These are phyloP conservation scores for Camelina hispida DNA, from an alignment of 345 rosid species.

Conservation along the genomic window DNA sequence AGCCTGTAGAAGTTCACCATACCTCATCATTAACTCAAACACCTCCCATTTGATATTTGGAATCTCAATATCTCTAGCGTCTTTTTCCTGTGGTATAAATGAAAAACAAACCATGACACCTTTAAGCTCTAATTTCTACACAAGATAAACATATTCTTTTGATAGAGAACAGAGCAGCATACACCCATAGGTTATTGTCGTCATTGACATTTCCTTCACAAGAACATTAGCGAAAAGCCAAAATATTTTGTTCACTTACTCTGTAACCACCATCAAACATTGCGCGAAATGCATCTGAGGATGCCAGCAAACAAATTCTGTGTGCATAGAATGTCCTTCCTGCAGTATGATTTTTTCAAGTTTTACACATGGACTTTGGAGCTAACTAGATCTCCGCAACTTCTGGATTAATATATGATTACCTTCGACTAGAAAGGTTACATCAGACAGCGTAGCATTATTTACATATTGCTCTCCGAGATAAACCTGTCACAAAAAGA, in stretches of 20 bases:
- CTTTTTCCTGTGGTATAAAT: conserved; percentile 71
- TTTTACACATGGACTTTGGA: conserved; percentile 27
- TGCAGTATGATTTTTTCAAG: conserved; percentile 47
- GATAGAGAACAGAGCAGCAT: conserved; percentile 12
- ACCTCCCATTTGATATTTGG: conserved; percentile 99
- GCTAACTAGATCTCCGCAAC: conserved; percentile 29
- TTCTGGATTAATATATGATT: conserved; percentile 34
- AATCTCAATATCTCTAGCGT: conserved; percentile 97
- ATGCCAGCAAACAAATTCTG: conserved; percentile 96
- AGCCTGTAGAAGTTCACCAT: conserved; percentile 33
- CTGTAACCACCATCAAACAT: conserved; percentile 99
- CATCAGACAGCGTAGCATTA: conserved; percentile 88
- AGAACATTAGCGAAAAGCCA: conserved; percentile 24
- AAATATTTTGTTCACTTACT: conserved; percentile 53
- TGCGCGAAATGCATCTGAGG: conserved; percentile 99
- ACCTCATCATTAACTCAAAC: conserved; percentile 99
- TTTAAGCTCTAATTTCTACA: conserved; percentile 4
- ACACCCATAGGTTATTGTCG: conserved; percentile 11
- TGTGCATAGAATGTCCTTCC: conserved; percentile 95
- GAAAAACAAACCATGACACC: conserved; percentile 14
- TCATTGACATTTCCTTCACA: conserved; percentile 14
- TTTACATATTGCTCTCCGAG: conserved; percentile 96
- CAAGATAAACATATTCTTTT: conserved; percentile 14
- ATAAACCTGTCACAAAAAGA: conserved; percentile 64
- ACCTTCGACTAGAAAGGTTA: conserved; percentile 98